Conservation (phyloP, 495 filamentous ascomycete species). For the Hypomontagnella monticulosa region DNA sequence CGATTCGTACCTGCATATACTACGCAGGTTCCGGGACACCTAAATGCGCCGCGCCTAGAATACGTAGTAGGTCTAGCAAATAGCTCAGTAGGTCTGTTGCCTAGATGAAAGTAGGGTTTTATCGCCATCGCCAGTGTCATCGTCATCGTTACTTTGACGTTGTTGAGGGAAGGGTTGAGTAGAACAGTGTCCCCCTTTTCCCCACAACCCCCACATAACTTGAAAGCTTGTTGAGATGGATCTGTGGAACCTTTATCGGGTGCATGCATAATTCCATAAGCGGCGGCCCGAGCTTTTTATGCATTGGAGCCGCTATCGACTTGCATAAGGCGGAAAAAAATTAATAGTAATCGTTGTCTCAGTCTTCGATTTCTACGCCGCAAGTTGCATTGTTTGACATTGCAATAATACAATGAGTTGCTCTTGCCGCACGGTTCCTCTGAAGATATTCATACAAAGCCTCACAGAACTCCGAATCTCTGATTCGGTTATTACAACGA, state of each 20-base stretch:
- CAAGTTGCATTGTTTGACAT: background rate
- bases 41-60: too few species aligned
- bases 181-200: background rate
- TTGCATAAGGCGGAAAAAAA: slow-evolving; percentile 8
- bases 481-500: slow-evolving; percentile 20
- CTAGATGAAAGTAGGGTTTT: background rate
- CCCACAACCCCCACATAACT: slow-evolving; percentile 14
- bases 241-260: too few species aligned
- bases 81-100: too few species aligned
- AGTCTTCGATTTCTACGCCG: background rate
- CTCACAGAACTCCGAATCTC: slow-evolving; percentile 55
- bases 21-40: background rate
- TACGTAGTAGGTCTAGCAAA: too few species aligned
- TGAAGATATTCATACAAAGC: slow-evolving; percentile 60
- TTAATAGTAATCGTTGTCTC: slow-evolving; percentile 1
- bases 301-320: background rate
- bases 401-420: slow-evolving; percentile 55
- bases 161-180: background rate
- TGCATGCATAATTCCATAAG: too few species aligned
- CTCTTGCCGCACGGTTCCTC: slow-evolving; percentile 55
- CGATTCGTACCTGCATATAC: too few species aligned
- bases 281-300: too few species aligned
- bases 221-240: slow-evolving; percentile 6
- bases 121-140: background rate
- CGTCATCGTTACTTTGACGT: background rate